phyloP scores from a whole-genome alignment of 345 rosid genomes.

The Anacardium occidentale region DNA sequence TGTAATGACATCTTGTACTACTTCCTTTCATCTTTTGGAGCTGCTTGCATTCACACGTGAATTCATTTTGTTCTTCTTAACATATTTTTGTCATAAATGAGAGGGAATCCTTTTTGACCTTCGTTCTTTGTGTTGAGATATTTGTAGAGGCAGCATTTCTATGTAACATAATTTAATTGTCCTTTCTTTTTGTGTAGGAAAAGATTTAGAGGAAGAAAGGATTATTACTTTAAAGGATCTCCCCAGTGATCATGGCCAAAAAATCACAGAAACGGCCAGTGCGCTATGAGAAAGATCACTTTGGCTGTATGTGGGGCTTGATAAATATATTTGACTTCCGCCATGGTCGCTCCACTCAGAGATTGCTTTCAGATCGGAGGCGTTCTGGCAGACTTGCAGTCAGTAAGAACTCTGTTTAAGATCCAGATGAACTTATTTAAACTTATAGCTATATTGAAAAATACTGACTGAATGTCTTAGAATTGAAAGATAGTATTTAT shows the following conservation, averaged over 20 bases:
- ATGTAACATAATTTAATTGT: background rate
- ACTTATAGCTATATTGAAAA: background rate
- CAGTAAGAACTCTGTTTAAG: constrained; percentile 44
- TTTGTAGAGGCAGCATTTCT: background rate
- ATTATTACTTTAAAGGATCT: constrained; percentile 11
- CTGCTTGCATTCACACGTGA: background rate
- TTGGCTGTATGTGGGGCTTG: constrained; percentile 86
- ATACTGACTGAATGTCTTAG: background rate
- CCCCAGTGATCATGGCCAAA: constrained; percentile 45
- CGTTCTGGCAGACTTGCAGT: constrained; percentile 38
- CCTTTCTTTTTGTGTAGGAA: constrained; percentile 18
- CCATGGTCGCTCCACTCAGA: constrained; percentile 60
- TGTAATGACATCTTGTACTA: constrained; percentile 9
- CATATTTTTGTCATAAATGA: background rate
- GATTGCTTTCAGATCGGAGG: constrained; percentile 65
- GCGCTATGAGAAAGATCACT: constrained; percentile 60
- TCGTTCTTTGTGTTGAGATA: background rate
- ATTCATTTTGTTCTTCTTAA: constrained; percentile 5
- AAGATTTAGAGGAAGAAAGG: constrained; percentile 11
- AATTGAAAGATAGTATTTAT: background rate
- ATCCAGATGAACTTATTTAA: background rate
- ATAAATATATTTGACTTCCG: constrained; percentile 81
- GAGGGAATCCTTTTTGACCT: constrained; percentile 7
- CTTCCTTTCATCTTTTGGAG: constrained; percentile 1
- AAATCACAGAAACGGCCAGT: constrained; percentile 43